Evolutionary conservation across 257 asterid genomes (phyloP).

Genomic region (Solanum habrochaites): DNA sequence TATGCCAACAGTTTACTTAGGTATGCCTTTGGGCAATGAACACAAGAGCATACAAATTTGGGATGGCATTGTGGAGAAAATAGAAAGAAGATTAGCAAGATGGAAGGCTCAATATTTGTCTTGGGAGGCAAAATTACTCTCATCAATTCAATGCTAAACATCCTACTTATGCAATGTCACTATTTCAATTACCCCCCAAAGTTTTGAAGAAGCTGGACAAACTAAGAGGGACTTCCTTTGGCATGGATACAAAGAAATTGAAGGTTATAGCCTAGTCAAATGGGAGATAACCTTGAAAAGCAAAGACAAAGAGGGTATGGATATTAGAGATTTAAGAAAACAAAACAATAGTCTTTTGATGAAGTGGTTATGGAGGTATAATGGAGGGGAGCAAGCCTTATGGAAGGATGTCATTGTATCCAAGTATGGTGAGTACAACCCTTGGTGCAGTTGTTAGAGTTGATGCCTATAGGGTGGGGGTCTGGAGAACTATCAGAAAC

Average conservation of each 20-base stretch:
- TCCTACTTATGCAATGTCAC: not conserved
- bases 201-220: not conserved
- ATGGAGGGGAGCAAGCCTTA: not conserved
- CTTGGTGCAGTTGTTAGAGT: not conserved
- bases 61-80: too few relatives aligned
- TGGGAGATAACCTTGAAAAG: not conserved
- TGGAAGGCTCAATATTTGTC: too few relatives aligned
- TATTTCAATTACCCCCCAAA: not conserved
- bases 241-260: not conserved
- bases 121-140: not conserved
- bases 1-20: not conserved
- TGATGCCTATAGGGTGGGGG: not conserved
- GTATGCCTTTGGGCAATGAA: not conserved
- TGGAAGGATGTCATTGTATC: not conserved
- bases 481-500: not conserved
- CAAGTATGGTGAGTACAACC: not conserved
- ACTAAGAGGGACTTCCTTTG: not conserved
- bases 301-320: not conserved
- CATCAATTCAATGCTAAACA: not conserved
- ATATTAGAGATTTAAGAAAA: not conserved
- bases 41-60: not conserved
- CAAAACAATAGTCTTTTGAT: not conserved
- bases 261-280: not conserved
- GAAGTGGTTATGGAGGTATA: not conserved
- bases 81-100: too few relatives aligned